A percentile compares a stretch with the other conserved stretches of the same genome.
phyloP scores from a whole-genome alignment of 108 stramenopile species.

The Conticribra guillardii region DNA sequence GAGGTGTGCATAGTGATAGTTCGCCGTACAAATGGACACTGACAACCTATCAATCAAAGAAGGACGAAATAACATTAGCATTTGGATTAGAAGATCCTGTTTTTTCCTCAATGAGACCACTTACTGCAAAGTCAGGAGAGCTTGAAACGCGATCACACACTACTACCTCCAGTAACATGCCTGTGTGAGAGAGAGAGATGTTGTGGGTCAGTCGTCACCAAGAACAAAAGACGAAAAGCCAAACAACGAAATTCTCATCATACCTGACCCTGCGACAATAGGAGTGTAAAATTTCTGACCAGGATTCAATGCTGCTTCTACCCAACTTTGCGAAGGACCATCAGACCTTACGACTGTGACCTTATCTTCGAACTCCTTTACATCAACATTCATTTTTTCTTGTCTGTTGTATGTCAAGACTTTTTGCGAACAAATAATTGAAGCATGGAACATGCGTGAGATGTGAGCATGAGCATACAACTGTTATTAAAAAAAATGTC shows the following conservation, averaged over 20 bases:
- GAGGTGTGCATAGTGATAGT: background rate
- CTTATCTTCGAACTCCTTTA: conserved; percentile 5
- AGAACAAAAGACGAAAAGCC: no score
- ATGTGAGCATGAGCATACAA: no score
- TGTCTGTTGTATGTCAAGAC: conserved; percentile 22
- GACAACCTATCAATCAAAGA: background rate
- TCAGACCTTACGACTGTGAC: conserved; percentile 11
- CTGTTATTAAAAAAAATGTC: no score
- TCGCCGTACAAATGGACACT: background rate
- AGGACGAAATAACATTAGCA: background rate
- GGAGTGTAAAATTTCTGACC: conserved; percentile 5
- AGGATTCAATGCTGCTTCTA: conserved; percentile 5
- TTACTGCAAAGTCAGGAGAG: background rate
- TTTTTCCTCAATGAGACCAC: background rate
- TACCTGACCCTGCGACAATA: conserved; percentile 7
- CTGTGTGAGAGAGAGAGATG: no score
- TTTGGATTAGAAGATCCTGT: background rate
- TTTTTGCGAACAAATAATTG: no score
- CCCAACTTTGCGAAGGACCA: conserved; percentile 10
- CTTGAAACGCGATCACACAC: conserved; percentile 1
- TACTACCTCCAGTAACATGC: conserved; percentile 5
- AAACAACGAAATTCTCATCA: no score
- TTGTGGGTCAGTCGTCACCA: no score
- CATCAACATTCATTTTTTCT: conserved; percentile 14
- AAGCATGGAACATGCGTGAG: no score